Conservation (phyloP, 768 basidiomycete genomes). For the Filobasidium wieringae region DNA sequence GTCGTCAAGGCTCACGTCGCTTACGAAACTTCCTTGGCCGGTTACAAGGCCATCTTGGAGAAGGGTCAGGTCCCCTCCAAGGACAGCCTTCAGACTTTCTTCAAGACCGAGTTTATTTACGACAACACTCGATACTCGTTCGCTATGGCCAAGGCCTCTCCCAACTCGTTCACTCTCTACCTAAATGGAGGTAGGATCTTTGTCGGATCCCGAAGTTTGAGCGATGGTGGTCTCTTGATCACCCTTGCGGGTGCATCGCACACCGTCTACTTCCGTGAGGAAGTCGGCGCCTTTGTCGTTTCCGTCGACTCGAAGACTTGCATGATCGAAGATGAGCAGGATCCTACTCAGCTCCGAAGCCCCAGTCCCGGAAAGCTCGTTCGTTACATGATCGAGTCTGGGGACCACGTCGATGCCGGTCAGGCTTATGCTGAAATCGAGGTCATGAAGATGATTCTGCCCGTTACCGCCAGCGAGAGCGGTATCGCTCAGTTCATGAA, state of each 20-base stretch:
- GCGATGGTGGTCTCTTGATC: slow-evolving; percentile 87
- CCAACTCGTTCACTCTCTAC: slow-evolving; percentile 82
- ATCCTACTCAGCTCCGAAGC: slow-evolving; percentile 90
- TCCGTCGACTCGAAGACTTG: slow-evolving; percentile 96
- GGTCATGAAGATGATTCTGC: slow-evolving; percentile 99
- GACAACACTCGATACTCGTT: slow-evolving; percentile 91
- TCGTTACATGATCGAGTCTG: slow-evolving; percentile 86
- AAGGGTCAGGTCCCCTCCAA: slow-evolving; percentile 95
- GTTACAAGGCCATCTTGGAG: slow-evolving; percentile 89
- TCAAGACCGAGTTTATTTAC: slow-evolving; percentile 93
- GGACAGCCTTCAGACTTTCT: slow-evolving; percentile 91
- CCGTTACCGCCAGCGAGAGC: slow-evolving; percentile 83
- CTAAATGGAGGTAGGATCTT: slow-evolving; percentile 86
- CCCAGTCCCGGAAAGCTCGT: slow-evolving; percentile 95
- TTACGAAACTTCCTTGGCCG: slow-evolving; percentile 74
- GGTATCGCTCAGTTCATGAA: slow-evolving; percentile 92
- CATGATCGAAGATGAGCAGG: slow-evolving; percentile 97
- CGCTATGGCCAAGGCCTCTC: slow-evolving; percentile 82
- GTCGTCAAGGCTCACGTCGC: slow-evolving; percentile 88
- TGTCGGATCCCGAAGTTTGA: slow-evolving; percentile 82
- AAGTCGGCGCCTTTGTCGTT: slow-evolving; percentile 74
- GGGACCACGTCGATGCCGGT: slow-evolving; percentile 92
- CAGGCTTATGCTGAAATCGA: slow-evolving; percentile 98
- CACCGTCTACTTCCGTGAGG: slow-evolving; percentile 95
- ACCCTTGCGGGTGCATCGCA: slow-evolving; percentile 88